A percentile compares a stretch with the other conserved stretches of the same genome.
Evolutionary conservation across 805 yeast species (phyloP).

Genomic region (Candida coquimbonensis): DNA sequence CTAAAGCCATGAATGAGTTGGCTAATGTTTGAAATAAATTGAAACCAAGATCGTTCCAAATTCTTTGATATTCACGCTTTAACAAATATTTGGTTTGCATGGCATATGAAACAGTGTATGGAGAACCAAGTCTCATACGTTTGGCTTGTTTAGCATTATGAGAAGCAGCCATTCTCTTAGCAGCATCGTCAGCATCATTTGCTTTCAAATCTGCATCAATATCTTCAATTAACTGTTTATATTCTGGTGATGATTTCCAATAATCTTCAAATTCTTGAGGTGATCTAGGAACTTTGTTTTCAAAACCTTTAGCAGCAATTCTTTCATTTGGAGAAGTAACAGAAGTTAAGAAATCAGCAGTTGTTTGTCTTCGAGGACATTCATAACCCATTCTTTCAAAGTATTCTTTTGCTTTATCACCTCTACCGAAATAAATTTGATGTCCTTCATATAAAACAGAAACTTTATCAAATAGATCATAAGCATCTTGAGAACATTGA

Average conservation of each 20-base stretch:
- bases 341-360: constrained; percentile 53
- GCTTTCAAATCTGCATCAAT: constrained; percentile 28
- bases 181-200: constrained; percentile 20
- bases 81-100: constrained; percentile 45
- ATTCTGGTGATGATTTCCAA: constrained; percentile 42
- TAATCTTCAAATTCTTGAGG: constrained; percentile 43
- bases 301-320: constrained; percentile 34
- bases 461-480: constrained; percentile 48
- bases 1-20: constrained; percentile 45
- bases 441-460: constrained; percentile 47
- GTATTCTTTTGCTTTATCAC: constrained; percentile 38
- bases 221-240: constrained; percentile 30
- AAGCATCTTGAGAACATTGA: constrained; percentile 50
- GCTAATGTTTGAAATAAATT: constrained; percentile 36
- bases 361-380: constrained; percentile 51
- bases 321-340: constrained; percentile 49
- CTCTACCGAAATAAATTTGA: constrained; percentile 47
- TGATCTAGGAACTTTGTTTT: constrained; percentile 44
- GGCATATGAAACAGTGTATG: constrained; percentile 44
- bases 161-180: constrained; percentile 30
- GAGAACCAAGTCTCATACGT: constrained; percentile 37
- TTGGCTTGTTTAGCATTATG: constrained; percentile 48
- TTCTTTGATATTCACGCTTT: constrained; percentile 41
- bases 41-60: constrained; percentile 40
- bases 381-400: constrained; percentile 49